Evolutionary conservation across 129 eudicot species (phyloP), one percentile per base, ranked within the genome.

Genomic region (Lonicera japonica): DNA sequence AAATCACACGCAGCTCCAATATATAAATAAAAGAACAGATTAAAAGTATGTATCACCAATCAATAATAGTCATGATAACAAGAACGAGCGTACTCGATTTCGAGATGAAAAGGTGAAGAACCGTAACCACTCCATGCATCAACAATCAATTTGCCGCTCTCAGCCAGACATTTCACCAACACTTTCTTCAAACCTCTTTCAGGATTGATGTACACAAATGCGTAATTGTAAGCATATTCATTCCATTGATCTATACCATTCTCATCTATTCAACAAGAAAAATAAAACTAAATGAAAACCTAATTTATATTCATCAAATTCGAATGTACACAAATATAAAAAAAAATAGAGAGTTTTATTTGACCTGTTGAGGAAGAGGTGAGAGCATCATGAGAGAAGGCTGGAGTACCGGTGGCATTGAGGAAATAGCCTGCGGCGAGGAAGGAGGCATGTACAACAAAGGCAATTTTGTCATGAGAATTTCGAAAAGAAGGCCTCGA

Each of bases 201-300:
- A 22, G 90, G 85, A 34, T 76, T 80, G 0, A 78, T 65, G 56
- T 92, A 92, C 6, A 92, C 82, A 51, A 92, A 92, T 0, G 81
- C 96, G 22, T 92, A 92, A 21, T 80, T 76, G 17, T 87, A 96
- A 11, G 82, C 90, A 16, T 73, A 58, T 45, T 80, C 95, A 59
- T 92, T 82, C 98, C 98, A 92, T 0, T 80, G 71, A 16, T 87
- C 96, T 19, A 87, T 64, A 0, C 84, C 95, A 1, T 82, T 95
- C 64, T 91, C 98, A 58, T 84, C 96, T 87, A 64, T n/a, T 11
- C 61, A 70, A 51, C 36, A 46, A 69, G 41, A 65, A 1, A 50
- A 50, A 50, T 50, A 22, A 67, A 59, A 61, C 45, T 63, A 18
- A 73, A 1, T 20, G 13, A 43, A 8, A 43, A 43, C 50, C 1